Evolutionary conservation across 352 stramenopile species (phyloP), one percentile per base, ranked within the genome.

Genomic region (Pythium utonaiense): DNA sequence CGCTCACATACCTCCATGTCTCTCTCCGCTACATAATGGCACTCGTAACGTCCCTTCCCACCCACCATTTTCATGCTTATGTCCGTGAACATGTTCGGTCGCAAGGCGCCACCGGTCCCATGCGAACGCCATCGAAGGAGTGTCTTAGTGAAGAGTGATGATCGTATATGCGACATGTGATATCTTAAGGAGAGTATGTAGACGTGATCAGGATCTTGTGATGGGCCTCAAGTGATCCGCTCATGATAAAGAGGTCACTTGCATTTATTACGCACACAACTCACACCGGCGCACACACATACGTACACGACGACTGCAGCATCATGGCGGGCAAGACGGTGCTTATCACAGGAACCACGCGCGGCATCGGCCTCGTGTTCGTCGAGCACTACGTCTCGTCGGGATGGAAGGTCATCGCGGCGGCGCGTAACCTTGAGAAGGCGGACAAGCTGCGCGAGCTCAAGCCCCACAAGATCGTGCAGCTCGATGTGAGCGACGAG

Each of bases 401-500:
- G 9, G 56, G 60, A 8, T 73, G 58, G 53, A 65, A 53, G 31
- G 57, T 75, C 41, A 70, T 71, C 48, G 52, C 55, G 5, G 55
- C 66, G 31, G 64, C 62, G 42, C 63, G 70, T 33, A 61, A 62
- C 55, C 44, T 62, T 6, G 42, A 56, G 31, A 38, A 21, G 44
- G 64, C 56, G 24, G 65, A 62, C 27, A 50, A 57, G 71, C 50
- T 87, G 27, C 74, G 70, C 13, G 65, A 48, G 19, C 30, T 84
- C 30, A 38, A 60, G 0, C 66, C 69, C 30, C 70, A 74, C 54
- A 75, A 80, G 52, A 34, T 89, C n/a, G 59, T 84, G 27, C 44
- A 60, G 22, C 58, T 86, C 5, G 77, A 89, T 42, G 68, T 60
- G 19, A 70, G 49, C 25, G 67, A 80, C 38, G 78, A 86, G 54